Percentiles rank a stretch among this genome's conserved stretches.
Evolutionary conservation across 805 yeast species (phyloP).

Genomic region (Cyberlindnera amylophila): DNA sequence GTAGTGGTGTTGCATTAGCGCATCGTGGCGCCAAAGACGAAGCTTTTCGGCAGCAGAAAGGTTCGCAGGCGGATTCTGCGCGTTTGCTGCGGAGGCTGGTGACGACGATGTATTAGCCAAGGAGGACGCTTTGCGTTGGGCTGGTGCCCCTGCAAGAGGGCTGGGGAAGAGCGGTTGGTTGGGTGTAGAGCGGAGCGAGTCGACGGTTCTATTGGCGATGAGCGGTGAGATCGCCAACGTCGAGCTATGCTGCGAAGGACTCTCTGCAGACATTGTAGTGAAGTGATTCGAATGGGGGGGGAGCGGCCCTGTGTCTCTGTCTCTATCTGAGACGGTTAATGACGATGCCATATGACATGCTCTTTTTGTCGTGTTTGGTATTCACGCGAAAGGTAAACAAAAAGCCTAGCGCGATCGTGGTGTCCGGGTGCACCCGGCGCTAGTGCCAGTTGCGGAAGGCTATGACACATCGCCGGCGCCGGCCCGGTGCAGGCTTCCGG

Average conservation of each 20-base stretch:
- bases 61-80: constrained; percentile 2
- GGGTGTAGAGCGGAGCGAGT: constrained; percentile 45
- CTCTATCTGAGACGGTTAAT: too few species aligned
- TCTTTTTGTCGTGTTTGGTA: too few species aligned
- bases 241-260: constrained; percentile 63
- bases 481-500: constrained; percentile 2
- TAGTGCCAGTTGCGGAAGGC: too few species aligned
- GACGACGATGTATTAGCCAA: not conserved
- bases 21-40: constrained; percentile 90
- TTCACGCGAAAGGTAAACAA: constrained; percentile 4
- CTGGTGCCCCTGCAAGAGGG: constrained; percentile 31
- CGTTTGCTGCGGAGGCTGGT: not conserved
- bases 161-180: constrained; percentile 37
- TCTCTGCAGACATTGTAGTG: constrained; percentile 11
- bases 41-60: constrained; percentile 77
- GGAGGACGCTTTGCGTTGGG: constrained; percentile 1
- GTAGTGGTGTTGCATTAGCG: constrained; percentile 87
- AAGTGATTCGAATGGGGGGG: too few species aligned
- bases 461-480: not conserved
- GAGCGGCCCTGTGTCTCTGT: too few species aligned
- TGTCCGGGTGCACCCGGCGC: not conserved
- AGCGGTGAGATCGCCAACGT: constrained; percentile 72
- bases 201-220: constrained; percentile 34
- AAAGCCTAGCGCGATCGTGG: not conserved
- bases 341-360: too few species aligned